phyloP scores from a whole-genome alignment of 2,329 filamentous ascomycete species.

The Gaeumannomyces tritici region DNA sequence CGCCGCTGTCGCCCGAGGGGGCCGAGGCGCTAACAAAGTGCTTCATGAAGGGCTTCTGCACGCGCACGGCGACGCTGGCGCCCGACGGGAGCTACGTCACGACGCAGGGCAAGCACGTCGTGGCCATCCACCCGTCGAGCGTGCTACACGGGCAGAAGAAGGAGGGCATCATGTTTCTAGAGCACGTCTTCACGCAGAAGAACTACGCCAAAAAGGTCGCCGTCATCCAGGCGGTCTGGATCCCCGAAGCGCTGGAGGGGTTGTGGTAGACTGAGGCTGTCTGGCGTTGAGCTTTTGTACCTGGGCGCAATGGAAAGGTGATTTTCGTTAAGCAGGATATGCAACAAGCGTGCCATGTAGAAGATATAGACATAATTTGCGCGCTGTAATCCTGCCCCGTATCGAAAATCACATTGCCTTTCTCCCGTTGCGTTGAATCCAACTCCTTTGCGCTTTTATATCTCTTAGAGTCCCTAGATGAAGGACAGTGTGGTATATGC shows the following conservation, averaged over 20 bases:
- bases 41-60: conserved; percentile 52
- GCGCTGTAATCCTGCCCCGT: too few species aligned
- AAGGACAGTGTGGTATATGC: not conserved
- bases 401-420: too few species aligned
- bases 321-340: too few species aligned
- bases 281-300: too few species aligned
- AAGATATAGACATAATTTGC: too few species aligned
- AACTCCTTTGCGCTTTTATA: too few species aligned
- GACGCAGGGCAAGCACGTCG: conserved; percentile 47
- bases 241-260: conserved; percentile 36
- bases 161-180: conserved; percentile 60
- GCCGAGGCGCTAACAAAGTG: conserved; percentile 47
- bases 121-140: conserved; percentile 54
- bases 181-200: conserved; percentile 57
- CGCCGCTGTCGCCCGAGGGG: conserved; percentile 41
- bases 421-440: too few species aligned
- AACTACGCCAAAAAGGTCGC: conserved; percentile 60
- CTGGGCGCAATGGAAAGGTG: too few species aligned
- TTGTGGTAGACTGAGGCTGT: not conserved
- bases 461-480: too few species aligned
- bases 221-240: conserved; percentile 50
- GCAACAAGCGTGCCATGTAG: too few species aligned
- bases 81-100: conserved; percentile 54
- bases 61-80: conserved; percentile 50
- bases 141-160: conserved; percentile 52